Evolutionary conservation across 257 asterid species (phyloP), one percentile per base, ranked within the genome.

Genomic region (Solanum chilense): DNA sequence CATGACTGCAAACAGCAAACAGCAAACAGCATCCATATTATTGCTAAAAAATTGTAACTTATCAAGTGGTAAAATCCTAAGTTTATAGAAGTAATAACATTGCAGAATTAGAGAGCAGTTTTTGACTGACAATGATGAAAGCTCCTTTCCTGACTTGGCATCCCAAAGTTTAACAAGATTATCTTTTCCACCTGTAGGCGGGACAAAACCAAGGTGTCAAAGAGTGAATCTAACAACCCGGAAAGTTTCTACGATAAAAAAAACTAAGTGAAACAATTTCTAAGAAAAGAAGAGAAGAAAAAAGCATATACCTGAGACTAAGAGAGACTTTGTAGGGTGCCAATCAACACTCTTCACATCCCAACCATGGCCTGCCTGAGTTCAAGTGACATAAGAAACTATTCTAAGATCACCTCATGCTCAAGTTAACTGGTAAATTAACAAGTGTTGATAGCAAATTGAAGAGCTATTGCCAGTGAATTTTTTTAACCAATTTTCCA

Each of bases 341-440:
- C 99, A 97, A 91, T 96, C 99, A 86, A 97, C 99, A 91, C 96
- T 93, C 95, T 97, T 97, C 86, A 97, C 99, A 93, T 97, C 99
- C 99, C 99, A 95, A 90, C 99, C 99, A 91, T 97, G 99, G 98
- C 99, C 99, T 96, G 98, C 95, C 98, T 95, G 98, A 94, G 99
- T 95, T 93, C 92, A 96, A 95, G 91, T 82, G 95, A 90, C 89
- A 90, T 58, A 88, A 87, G 89, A 91, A 87, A 88, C 89, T 58
- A 87, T 81, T 91, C 94, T 92, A 90, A 94, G 93, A 95, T 91
- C 90, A 93, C 87, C 95, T 80, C 82, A 83, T 31, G 88, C 73
- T 47, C 16, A 47, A 47, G 29, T 49, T 80, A 80, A 47, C 68
- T 29, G 66, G 44, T 49, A 49, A 68, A 49, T 80, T 16, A 80